Evolutionary conservation across 2,329 filamentous ascomycete genomes (phyloP).

Genomic region (Calonectria pauciramosa): DNA sequence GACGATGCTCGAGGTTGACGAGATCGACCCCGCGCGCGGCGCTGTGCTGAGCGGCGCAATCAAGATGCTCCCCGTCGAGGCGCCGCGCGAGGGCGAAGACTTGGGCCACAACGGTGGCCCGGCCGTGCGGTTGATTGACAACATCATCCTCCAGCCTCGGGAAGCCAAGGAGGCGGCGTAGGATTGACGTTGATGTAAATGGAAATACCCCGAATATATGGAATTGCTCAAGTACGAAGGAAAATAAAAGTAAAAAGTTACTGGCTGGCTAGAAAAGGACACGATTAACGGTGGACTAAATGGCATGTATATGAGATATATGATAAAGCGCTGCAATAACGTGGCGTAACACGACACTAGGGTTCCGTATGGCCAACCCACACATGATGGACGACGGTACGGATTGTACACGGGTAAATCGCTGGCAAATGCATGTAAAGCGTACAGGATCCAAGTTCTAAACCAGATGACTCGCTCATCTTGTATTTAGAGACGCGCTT

Average conservation of each 20-base stretch:
- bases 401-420: conserved; percentile 22
- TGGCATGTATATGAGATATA: conserved; percentile 13
- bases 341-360: neutral
- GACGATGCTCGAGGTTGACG: conserved; percentile 82
- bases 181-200: conserved; percentile 1
- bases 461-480: neutral
- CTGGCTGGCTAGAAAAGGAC: neutral
- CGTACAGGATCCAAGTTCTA: conserved; percentile 24
- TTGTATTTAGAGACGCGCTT: conserved; percentile 63
- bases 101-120: conserved; percentile 80
- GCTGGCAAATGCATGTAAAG: conserved; percentile 21
- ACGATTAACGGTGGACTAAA: conserved; percentile 4
- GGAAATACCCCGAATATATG: conserved; percentile 36
- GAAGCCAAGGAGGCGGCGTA: conserved; percentile 30
- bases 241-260: neutral
- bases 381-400: neutral
- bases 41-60: conserved; percentile 92
- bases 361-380: neutral
- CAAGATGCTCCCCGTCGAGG: conserved; percentile 87
- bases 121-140: conserved; percentile 91
- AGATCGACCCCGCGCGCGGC: conserved; percentile 77
- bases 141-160: conserved; percentile 77
- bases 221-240: conserved; percentile 27
- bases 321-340: neutral
- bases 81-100: conserved; percentile 78